A percentile compares a stretch with the other conserved stretches of the same genome.
Evolutionary conservation across 2,329 filamentous ascomycete species (phyloP).

Genomic region (Mollisia scopiformis): DNA sequence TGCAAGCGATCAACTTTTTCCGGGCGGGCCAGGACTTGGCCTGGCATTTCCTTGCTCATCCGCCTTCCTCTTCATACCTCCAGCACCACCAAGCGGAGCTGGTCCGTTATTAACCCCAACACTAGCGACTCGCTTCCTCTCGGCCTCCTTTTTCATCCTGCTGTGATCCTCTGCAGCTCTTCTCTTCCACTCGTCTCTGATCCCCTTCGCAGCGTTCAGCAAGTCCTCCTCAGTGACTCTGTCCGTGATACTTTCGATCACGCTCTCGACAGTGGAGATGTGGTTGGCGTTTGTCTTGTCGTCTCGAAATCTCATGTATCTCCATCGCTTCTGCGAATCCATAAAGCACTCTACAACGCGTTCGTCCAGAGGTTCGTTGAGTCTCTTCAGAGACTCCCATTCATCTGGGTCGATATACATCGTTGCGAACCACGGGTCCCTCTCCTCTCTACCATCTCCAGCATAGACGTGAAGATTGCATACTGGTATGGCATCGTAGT

Average conservation of each 20-base stretch:
- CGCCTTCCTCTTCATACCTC: conserved; percentile 30
- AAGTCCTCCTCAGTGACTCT: conserved; percentile 84
- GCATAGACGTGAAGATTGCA: conserved; percentile 73
- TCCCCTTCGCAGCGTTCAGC: conserved; percentile 66
- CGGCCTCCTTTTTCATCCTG: conserved; percentile 22
- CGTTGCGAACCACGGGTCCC: conserved; percentile 60
- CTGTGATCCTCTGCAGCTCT: conserved; percentile 27
- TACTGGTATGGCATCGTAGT: conserved; percentile 81
- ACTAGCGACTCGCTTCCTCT: conserved; percentile 21
- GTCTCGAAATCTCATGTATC: conserved; percentile 86
- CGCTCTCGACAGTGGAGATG: conserved; percentile 79
- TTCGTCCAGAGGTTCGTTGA: conserved; percentile 78
- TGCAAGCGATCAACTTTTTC: background rate
- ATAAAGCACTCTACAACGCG: conserved; percentile 89
- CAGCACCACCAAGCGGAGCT: background rate
- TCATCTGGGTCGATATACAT: conserved; percentile 75
- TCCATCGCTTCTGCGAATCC: conserved; percentile 76
- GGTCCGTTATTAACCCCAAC: conserved; percentile 13
- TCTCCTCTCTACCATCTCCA: conserved; percentile 55
- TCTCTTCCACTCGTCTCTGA: conserved; percentile 79
- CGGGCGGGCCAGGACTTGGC: conserved; percentile 32
- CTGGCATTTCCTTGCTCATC: conserved; percentile 31
- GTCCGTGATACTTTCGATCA: conserved; percentile 87
- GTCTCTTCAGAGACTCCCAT: conserved; percentile 79
- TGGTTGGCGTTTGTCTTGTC: conserved; percentile 94